Evolutionary conservation across 2,329 filamentous ascomycete species (phyloP).

Genomic region (Hawksworthiomyces lignivorus): DNA sequence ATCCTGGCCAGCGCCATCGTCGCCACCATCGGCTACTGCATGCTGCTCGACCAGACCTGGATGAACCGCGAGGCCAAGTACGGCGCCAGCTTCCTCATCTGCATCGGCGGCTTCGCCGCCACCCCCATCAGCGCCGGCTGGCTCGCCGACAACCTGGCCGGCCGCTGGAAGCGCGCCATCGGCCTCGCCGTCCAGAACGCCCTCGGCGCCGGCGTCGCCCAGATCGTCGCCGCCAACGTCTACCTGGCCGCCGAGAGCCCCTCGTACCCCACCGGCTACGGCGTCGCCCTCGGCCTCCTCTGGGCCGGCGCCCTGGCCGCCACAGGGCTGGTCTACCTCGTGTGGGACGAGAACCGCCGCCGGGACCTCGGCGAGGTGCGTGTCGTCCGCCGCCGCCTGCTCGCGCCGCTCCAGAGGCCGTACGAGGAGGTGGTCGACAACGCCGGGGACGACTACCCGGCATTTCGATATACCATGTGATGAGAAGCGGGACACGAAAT

Average conservation of each 20-base stretch:
- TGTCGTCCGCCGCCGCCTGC: constrained; percentile 16
- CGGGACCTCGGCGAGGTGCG: constrained; percentile 25
- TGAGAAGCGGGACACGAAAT: too few species aligned
- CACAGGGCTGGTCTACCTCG: constrained; percentile 20
- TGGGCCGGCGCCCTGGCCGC: constrained; percentile 34
- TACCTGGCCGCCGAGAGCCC: constrained; percentile 38
- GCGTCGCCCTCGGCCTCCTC: constrained; percentile 36
- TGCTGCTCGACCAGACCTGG: constrained; percentile 41
- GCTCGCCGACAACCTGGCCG: constrained; percentile 49
- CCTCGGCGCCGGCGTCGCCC: constrained; percentile 42
- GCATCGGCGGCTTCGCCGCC: constrained; percentile 46
- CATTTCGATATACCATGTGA: constrained; percentile 6
- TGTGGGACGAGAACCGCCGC: constrained; percentile 28
- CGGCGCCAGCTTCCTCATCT: constrained; percentile 46
- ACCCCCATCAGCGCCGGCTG: constrained; percentile 45
- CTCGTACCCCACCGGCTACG: constrained; percentile 41
- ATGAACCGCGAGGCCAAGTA: constrained; percentile 42
- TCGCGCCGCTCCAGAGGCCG: neutral
- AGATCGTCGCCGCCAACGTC: constrained; percentile 44
- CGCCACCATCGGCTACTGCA: constrained; percentile 45
- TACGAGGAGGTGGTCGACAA: constrained; percentile 24
- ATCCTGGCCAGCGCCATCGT: constrained; percentile 41
- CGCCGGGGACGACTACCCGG: constrained; percentile 29
- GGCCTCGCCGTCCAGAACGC: constrained; percentile 43
- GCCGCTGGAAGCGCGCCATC: constrained; percentile 50